A percentile compares a stretch with the other conserved stretches of the same genome.
These are phyloP conservation scores for Neonectria ditissima DNA, from an alignment of 2,329 filamentous ascomycete species.

Conservation along the genomic window DNA sequence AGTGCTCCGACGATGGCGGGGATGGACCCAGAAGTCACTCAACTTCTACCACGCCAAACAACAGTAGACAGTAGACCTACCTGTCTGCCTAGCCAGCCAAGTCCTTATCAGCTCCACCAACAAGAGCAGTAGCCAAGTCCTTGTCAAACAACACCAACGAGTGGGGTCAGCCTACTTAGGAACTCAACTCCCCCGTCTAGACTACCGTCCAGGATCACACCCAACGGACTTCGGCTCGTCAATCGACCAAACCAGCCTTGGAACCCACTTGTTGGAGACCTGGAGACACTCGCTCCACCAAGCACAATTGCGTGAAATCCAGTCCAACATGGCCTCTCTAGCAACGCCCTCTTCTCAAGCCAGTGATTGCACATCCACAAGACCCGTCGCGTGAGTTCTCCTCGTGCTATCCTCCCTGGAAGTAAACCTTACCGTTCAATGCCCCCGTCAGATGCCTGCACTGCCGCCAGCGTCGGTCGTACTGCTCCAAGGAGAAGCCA, in stretches of 20 bases:
- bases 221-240: too few species aligned
- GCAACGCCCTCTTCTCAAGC: not conserved
- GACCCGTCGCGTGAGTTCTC: constrained; percentile 45
- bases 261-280: not conserved
- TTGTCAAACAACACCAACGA: not conserved
- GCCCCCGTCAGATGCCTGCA: constrained; percentile 46
- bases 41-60: not conserved
- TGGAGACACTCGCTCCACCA: not conserved
- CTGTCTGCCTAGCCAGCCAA: too few species aligned
- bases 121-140: too few species aligned
- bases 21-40: not conserved
- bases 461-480: constrained; percentile 51
- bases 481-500: constrained; percentile 53
- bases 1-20: not conserved
- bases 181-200: not conserved
- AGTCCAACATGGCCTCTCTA: not conserved
- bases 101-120: not conserved
- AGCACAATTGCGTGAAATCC: not conserved
- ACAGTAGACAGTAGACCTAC: too few species aligned
- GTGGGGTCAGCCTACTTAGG: not conserved
- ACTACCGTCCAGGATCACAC: not conserved
- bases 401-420: not conserved
- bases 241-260: not conserved
- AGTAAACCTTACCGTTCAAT: not conserved
- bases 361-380: constrained; percentile 19